Conservation (phyloP, 208 protist genomes). For the Perkinsela sp. region DNA sequence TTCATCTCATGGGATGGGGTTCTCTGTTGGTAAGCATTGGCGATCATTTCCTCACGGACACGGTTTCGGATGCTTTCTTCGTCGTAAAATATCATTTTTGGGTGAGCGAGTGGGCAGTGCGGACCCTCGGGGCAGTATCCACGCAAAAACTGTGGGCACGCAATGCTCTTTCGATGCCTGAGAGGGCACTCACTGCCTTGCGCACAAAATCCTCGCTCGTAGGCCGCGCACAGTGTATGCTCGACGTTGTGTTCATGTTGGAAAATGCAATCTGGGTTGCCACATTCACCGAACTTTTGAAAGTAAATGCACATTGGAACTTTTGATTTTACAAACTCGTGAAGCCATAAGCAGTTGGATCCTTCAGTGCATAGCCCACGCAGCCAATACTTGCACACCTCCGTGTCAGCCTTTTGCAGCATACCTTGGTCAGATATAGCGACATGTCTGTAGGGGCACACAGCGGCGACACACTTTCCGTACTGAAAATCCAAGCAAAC, state of each 20-base stretch:
- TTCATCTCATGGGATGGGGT: slow-evolving; percentile 11
- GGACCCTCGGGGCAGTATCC: slow-evolving; percentile 80
- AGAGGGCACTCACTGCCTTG: slow-evolving; percentile 54
- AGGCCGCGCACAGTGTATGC: slow-evolving; percentile 26
- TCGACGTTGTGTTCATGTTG: slow-evolving; percentile 14
- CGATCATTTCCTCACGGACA: slow-evolving; percentile 20
- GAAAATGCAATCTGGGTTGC: slow-evolving; percentile 82
- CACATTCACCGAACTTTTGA: slow-evolving; percentile 72
- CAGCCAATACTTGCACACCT: slow-evolving; percentile 88
- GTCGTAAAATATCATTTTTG: slow-evolving; percentile 41
- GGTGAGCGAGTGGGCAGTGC: slow-evolving; percentile 67
- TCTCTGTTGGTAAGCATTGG: slow-evolving; percentile 6
- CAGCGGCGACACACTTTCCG: not conserved
- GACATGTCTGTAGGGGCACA: not conserved
- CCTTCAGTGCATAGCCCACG: slow-evolving; percentile 81
- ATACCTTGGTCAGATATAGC: not conserved
- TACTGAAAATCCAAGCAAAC: not conserved
- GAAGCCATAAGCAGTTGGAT: slow-evolving; percentile 76
- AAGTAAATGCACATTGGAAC: slow-evolving; percentile 85
- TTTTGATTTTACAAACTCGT: slow-evolving; percentile 73
- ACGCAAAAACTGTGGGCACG: slow-evolving; percentile 68
- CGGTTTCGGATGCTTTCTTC: slow-evolving; percentile 25
- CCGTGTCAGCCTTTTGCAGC: slow-evolving; percentile 6
- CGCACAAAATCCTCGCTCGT: slow-evolving; percentile 58
- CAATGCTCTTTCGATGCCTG: slow-evolving; percentile 45